Evolutionary conservation across 129 eudicot genomes (phyloP), one percentile per base, ranked within the genome.

Genomic region (Helianthus tuberosus): DNA sequence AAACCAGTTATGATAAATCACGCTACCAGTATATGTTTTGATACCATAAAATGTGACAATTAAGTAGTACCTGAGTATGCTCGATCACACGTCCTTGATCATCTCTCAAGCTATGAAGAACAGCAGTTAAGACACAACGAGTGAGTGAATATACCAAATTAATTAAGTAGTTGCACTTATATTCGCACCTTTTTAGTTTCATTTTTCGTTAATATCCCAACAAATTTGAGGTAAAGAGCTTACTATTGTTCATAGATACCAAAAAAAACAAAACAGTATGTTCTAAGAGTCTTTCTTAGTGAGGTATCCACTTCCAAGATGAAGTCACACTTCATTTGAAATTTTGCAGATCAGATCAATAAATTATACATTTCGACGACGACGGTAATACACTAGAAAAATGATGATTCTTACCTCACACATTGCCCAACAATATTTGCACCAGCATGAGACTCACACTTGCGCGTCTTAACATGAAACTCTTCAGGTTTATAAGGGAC

Each of bases 401-500:
- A 16, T 59, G 64, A 32, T 60, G 70, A 59, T 25, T 51, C 83
- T 73, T 85, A 41, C 96, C 91, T 87, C 87, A 81, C 91, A 83
- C 97, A 92, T 5, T 53, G 44, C 58, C 72, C 10, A 47, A 92
- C 93, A 57, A 92, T 48, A 80, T 85, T 66, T 14, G 84, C 75
- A 73, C 92, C 96, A 71, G 96, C 97, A 72, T 87, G 81, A 23
- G 78, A 80, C 79, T 75, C 82, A 64, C 97, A 92, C 70, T 92
- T 92, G 54, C 93, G 93, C 20, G 97, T 92, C 77, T 85, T 62
- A 23, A 89, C 81, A 70, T 52, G 78, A 9, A 83, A 82, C 72
- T 92, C 98, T 63, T 83, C 82, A 6, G 98, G 96, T 62, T 74
- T 92, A 82, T 87, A 89, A 25, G 87, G 77, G 32, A 92, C 91